A percentile compares a stretch with the other conserved stretches of the same genome.
Evolutionary conservation across 768 basidiomycete species (phyloP).

Genomic region (Dioszegia aurantiaca): DNA sequence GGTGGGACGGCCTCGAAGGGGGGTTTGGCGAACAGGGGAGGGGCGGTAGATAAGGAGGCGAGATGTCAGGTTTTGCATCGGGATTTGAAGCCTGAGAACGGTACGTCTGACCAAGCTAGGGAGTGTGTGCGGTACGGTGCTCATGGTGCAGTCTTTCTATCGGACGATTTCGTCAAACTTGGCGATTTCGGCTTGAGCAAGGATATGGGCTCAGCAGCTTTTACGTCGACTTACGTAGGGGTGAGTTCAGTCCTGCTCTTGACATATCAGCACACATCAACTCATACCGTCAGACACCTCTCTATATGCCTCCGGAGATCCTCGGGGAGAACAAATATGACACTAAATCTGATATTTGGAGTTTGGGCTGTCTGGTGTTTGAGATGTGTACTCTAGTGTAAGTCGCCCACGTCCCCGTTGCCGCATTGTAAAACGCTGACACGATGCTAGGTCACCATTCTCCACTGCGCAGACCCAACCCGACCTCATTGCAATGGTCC

Average conservation of each 20-base stretch:
- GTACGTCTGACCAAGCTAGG: constrained; percentile 50
- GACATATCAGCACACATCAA: not conserved
- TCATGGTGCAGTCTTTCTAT: constrained; percentile 69
- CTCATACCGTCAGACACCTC: constrained; percentile 75
- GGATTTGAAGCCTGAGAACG: constrained; percentile 97
- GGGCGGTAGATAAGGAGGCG: constrained; percentile 4
- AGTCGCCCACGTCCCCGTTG: constrained; percentile 27
- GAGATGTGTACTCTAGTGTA: constrained; percentile 86
- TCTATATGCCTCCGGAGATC: constrained; percentile 98
- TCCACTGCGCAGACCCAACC: constrained; percentile 45
- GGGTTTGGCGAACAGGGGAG: not conserved
- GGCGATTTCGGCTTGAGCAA: constrained; percentile 97
- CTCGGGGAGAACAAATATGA: constrained; percentile 98
- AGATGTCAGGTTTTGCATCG: constrained; percentile 71
- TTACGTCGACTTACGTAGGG: constrained; percentile 96
- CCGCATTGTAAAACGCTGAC: constrained; percentile 8
- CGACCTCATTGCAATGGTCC: constrained; percentile 48
- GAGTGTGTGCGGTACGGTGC: constrained; percentile 7
- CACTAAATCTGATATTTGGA: constrained; percentile 98
- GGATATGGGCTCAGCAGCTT: constrained; percentile 78
- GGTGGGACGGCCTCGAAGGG: constrained; percentile 25
- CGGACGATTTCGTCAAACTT: constrained; percentile 82
- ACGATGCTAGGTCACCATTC: constrained; percentile 44
- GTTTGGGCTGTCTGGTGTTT: constrained; percentile 91
- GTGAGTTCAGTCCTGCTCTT: constrained; percentile 56